Percentiles rank a stretch among this genome's conserved stretches.
These are phyloP conservation scores for Centella asiatica DNA, from an alignment of 129 eudicot species.

Conservation along the genomic window DNA sequence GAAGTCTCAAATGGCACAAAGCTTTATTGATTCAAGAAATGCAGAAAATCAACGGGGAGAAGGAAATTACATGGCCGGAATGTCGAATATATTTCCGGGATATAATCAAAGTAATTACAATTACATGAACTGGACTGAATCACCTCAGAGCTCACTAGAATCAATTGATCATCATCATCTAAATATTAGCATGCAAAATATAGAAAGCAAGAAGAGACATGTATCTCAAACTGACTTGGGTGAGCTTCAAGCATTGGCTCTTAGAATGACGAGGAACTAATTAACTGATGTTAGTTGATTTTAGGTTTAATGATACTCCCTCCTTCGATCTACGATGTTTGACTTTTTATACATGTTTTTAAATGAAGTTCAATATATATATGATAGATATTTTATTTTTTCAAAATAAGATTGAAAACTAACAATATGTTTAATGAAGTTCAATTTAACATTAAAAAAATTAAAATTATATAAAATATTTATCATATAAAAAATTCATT, in stretches of 20 bases:
- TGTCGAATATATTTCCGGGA: slow-evolving; percentile 8
- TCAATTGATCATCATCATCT: slow-evolving; percentile 40
- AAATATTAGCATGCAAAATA: slow-evolving; percentile 40
- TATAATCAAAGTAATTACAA: slow-evolving; percentile 17
- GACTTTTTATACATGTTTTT: not conserved
- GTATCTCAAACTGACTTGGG: slow-evolving; percentile 61
- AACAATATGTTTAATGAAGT: no score
- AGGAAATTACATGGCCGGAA: slow-evolving; percentile 9
- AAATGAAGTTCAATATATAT: no score
- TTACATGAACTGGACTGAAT: slow-evolving; percentile 24
- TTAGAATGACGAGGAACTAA: slow-evolving; percentile 84
- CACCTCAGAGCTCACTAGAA: slow-evolving; percentile 79
- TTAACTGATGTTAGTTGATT: not conserved
- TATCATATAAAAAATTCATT: no score
- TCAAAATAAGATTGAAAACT: no score
- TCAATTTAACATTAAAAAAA: no score
- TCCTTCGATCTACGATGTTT: not conserved
- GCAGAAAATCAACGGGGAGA: slow-evolving; percentile 49
- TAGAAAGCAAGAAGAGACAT: slow-evolving; percentile 48
- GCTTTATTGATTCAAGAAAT: slow-evolving; percentile 38
- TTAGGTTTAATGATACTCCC: not conserved
- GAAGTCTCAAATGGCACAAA: slow-evolving; percentile 70
- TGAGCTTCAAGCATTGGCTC: slow-evolving; percentile 89
- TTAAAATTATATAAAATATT: no score
- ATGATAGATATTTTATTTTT: no score